Evolutionary conservation across 2,329 filamentous ascomycete species (phyloP).

Genomic region (Claviceps quebecensis): DNA sequence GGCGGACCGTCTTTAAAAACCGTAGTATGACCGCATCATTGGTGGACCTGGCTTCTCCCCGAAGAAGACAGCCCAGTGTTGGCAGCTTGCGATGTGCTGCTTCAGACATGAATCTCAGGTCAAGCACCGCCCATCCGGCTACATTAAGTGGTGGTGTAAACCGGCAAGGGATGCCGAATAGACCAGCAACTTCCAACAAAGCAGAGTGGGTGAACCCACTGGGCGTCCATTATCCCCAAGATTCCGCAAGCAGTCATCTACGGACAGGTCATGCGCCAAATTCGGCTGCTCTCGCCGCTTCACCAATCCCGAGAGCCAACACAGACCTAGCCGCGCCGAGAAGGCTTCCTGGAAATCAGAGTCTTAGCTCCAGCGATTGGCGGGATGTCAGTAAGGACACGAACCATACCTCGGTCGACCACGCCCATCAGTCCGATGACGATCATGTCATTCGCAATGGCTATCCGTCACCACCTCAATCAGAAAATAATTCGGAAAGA

Average conservation of each 20-base stretch:
- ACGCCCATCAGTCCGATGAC: background rate
- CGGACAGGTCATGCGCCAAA: constrained; percentile 1
- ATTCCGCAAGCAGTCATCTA: constrained; percentile 8
- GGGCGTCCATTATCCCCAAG: constrained; percentile 29
- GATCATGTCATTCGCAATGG: constrained; percentile 6
- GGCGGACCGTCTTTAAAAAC: constrained; percentile 22
- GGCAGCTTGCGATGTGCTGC: constrained; percentile 18
- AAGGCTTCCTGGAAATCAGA: constrained; percentile 27
- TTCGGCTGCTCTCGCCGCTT: background rate
- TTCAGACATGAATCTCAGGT: constrained; percentile 26
- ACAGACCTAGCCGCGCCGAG: constrained; percentile 11
- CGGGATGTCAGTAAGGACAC: background rate
- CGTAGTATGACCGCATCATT: constrained; percentile 28
- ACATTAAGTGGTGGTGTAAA: constrained; percentile 17
- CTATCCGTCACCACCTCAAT: constrained; percentile 25
- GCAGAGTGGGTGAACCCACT: constrained; percentile 33
- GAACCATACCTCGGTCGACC: background rate
- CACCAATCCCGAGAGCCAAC: background rate
- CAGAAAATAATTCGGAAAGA: constrained; percentile 15
- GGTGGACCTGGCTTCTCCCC: constrained; percentile 26
- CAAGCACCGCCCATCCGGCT: constrained; percentile 16
- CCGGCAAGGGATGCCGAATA: constrained; percentile 14
- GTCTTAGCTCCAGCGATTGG: constrained; percentile 18
- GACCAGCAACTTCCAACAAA: constrained; percentile 15
- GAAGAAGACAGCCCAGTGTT: constrained; percentile 15